These are phyloP conservation scores for Nitzschia inconspicua DNA, from an alignment of 108 stramenopile species.

Conservation along the genomic window DNA sequence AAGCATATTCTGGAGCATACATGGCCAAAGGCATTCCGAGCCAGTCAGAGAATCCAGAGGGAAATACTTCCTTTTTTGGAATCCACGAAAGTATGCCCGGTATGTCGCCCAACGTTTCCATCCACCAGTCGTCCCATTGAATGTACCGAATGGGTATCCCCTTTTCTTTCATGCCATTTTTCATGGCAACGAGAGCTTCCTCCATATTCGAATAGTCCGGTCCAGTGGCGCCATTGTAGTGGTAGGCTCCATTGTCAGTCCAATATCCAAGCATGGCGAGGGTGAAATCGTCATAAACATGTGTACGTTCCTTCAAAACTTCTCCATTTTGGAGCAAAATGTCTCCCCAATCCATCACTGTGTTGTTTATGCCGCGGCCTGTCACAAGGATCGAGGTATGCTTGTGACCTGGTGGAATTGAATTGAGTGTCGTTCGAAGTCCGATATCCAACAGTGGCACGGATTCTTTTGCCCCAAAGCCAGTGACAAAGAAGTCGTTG, in stretches of 20 bases:
- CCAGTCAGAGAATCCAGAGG: slow-evolving; percentile 23
- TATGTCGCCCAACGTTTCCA: slow-evolving; percentile 15
- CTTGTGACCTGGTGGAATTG: background rate
- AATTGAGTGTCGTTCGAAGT: background rate
- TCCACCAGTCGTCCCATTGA: slow-evolving; percentile 26
- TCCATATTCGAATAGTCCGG: slow-evolving; percentile 11
- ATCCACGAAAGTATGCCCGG: slow-evolving; percentile 18
- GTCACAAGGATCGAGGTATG: slow-evolving; percentile 8
- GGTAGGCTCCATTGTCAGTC: slow-evolving; percentile 18
- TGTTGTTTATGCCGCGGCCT: slow-evolving; percentile 11
- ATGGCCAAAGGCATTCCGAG: slow-evolving; percentile 15
- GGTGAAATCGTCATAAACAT: slow-evolving; percentile 18
- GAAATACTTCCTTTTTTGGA: slow-evolving; percentile 14
- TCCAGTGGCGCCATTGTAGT: slow-evolving; percentile 4
- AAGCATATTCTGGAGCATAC: slow-evolving; percentile 15
- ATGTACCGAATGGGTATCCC: slow-evolving; percentile 11
- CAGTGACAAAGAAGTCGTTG: slow-evolving; percentile 12
- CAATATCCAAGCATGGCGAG: slow-evolving; percentile 14
- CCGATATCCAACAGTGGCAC: background rate
- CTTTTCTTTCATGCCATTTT: background rate
- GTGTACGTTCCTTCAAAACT: background rate
- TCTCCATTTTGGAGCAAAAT: background rate
- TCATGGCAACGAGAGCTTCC: slow-evolving; percentile 10
- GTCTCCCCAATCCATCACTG: slow-evolving; percentile 18
- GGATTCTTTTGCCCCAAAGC: background rate